phyloP scores from a whole-genome alignment of 2,329 filamentous ascomycete species.

The Paecilomyces formosus region DNA sequence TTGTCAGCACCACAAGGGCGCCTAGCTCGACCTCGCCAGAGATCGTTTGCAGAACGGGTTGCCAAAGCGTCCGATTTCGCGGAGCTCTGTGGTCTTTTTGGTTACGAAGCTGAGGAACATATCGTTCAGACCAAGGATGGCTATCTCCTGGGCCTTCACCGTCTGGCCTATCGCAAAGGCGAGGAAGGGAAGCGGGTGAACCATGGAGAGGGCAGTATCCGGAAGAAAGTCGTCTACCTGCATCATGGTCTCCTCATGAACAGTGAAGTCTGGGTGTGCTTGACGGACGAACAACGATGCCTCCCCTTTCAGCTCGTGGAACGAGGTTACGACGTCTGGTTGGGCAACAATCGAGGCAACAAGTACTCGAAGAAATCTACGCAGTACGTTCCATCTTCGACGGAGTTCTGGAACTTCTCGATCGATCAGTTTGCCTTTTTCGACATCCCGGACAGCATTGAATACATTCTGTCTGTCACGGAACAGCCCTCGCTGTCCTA shows the following conservation, averaged over 20 bases:
- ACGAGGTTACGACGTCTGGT: slow-evolving; percentile 90
- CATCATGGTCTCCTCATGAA: slow-evolving; percentile 98
- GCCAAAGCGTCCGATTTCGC: slow-evolving; percentile 86
- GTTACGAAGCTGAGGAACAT: slow-evolving; percentile 93
- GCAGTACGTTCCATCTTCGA: slow-evolving; percentile 63
- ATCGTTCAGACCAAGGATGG: slow-evolving; percentile 92
- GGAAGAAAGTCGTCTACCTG: slow-evolving; percentile 84
- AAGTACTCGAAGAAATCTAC: slow-evolving; percentile 98
- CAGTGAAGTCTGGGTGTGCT: slow-evolving; percentile 94
- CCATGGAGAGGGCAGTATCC: slow-evolving; percentile 52
- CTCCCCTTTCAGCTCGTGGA: slow-evolving; percentile 86
- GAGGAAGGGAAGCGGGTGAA: slow-evolving; percentile 78
- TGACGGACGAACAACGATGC: slow-evolving; percentile 78
- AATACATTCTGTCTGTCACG: slow-evolving; percentile 81
- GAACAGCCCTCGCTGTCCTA: slow-evolving; percentile 81
- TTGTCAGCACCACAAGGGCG: slow-evolving; percentile 64
- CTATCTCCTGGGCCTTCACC: slow-evolving; percentile 83
- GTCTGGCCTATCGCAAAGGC: slow-evolving; percentile 73
- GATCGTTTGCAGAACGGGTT: slow-evolving; percentile 65
- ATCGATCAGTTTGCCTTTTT: slow-evolving; percentile 98
- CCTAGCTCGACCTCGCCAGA: slow-evolving; percentile 60
- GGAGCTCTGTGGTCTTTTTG: slow-evolving; percentile 84
- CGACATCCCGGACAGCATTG: slow-evolving; percentile 91
- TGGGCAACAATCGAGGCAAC: slow-evolving; percentile 96
- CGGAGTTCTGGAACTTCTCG: slow-evolving; percentile 91